A percentile compares a stretch with the other conserved stretches of the same genome.
Conservation (phyloP, 2,329 filamentous ascomycete species). For the Exophiala sp. region DNA sequence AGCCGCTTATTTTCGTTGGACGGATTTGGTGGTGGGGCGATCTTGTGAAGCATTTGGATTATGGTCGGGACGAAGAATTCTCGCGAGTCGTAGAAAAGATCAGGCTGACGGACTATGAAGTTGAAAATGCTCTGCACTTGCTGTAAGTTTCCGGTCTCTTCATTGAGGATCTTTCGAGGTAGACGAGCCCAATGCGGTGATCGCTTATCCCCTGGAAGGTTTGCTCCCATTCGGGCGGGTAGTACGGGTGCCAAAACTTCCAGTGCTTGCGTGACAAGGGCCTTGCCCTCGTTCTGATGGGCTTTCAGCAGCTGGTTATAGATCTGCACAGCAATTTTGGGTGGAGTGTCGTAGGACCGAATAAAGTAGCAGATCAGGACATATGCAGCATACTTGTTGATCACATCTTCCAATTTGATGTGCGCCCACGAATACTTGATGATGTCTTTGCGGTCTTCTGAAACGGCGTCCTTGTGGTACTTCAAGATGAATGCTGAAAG, state of each 20-base stretch:
- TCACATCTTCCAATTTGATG: slow-evolving; percentile 95
- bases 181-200: slow-evolving; percentile 83
- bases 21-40: slow-evolving; percentile 75
- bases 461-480: slow-evolving; percentile 81
- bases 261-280: slow-evolving; percentile 87
- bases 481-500: slow-evolving; percentile 93
- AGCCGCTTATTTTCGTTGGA: slow-evolving; percentile 91
- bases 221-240: slow-evolving; percentile 68
- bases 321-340: slow-evolving; percentile 93
- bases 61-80: slow-evolving; percentile 89
- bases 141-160: slow-evolving; percentile 91
- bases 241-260: slow-evolving; percentile 94
- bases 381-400: slow-evolving; percentile 98
- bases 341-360: slow-evolving; percentile 89
- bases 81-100: slow-evolving; percentile 90
- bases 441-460: slow-evolving; percentile 92
- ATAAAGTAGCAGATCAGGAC: slow-evolving; percentile 98
- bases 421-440: slow-evolving; percentile 99
- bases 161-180: slow-evolving; percentile 83
- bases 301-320: slow-evolving; percentile 88
- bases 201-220: slow-evolving; percentile 65
- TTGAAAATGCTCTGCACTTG: slow-evolving; percentile 98
- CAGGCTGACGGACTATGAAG: slow-evolving; percentile 87
- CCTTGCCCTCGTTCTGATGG: slow-evolving; percentile 90
- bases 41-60: slow-evolving; percentile 82